These are phyloP conservation scores for Hypholoma sublateritium DNA, from an alignment of 768 basidiomycete genomes.

Conservation along the genomic window DNA sequence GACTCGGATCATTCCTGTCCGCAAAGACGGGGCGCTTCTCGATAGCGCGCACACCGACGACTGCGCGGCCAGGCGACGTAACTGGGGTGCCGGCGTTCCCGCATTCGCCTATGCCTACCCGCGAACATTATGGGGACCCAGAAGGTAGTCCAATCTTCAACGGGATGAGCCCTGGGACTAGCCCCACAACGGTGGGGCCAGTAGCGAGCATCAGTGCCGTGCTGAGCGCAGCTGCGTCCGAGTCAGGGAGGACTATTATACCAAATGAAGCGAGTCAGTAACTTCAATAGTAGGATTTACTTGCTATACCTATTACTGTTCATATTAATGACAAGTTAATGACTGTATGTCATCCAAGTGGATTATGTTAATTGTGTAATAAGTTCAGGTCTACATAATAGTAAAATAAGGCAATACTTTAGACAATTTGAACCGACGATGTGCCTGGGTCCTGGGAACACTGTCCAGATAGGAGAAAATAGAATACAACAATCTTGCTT, in stretches of 20 bases:
- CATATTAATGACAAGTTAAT: neutral
- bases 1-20: slow-evolving; percentile 33
- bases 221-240: slow-evolving; percentile 5
- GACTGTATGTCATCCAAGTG: neutral
- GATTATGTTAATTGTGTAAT: neutral
- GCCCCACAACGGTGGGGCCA: slow-evolving; percentile 11
- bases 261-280: neutral
- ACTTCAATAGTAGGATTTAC: neutral
- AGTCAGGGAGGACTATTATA: neutral
- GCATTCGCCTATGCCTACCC: slow-evolving; percentile 1
- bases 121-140: slow-evolving; percentile 20
- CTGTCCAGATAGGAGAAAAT: no score
- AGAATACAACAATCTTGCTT: no score
- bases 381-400: no score
- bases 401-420: neutral
- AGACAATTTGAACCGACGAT: neutral
- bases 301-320: neutral
- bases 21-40: slow-evolving; percentile 28
- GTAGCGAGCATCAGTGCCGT: slow-evolving; percentile 19
- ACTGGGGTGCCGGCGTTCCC: slow-evolving; percentile 6
- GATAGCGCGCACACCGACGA: slow-evolving; percentile 22
- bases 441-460: no score
- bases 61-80: slow-evolving; percentile 10
- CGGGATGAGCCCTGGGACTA: slow-evolving; percentile 24
- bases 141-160: slow-evolving; percentile 27